phyloP scores from a whole-genome alignment of 2,329 filamentous ascomycete genomes.

The Alternaria longipes region DNA sequence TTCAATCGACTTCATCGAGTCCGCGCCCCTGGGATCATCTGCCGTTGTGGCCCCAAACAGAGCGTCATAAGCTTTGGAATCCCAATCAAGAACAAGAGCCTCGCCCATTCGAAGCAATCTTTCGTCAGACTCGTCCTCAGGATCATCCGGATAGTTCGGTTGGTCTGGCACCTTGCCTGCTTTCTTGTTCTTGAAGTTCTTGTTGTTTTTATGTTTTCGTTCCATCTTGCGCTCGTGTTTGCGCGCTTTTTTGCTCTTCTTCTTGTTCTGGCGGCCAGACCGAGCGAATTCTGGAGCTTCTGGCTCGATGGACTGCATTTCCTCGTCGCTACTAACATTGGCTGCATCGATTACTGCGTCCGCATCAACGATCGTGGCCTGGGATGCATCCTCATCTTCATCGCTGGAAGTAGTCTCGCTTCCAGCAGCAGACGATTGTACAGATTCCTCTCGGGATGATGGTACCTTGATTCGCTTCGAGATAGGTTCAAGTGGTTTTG shows the following conservation, averaged over 20 bases:
- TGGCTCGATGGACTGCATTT: constrained; percentile 44
- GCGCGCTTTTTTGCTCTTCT: constrained; percentile 45
- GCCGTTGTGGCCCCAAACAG: constrained; percentile 67
- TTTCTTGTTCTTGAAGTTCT: constrained; percentile 47
- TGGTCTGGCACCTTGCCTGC: constrained; percentile 38
- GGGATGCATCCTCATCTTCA: constrained; percentile 43
- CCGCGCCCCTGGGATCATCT: constrained; percentile 65
- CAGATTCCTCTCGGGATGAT: constrained; percentile 46
- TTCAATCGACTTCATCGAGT: constrained; percentile 67
- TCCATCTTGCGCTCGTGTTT: constrained; percentile 43
- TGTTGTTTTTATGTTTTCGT: constrained; percentile 44
- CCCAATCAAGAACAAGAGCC: constrained; percentile 89
- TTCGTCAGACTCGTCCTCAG: constrained; percentile 58
- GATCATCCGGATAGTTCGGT: constrained; percentile 41
- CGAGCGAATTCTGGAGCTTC: constrained; percentile 29
- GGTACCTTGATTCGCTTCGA: constrained; percentile 55
- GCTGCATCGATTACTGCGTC: constrained; percentile 42
- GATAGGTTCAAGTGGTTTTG: constrained; percentile 66
- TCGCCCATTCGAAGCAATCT: constrained; percentile 83
- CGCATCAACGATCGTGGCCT: constrained; percentile 33
- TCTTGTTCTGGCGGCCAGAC: constrained; percentile 44
- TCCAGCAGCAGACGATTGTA: constrained; percentile 40
- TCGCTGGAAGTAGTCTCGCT: constrained; percentile 46
- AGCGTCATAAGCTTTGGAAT: constrained; percentile 70
- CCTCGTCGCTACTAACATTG: constrained; percentile 50